Base-by-base conservation (phyloP, 805 yeast species). In the Nakazawaea anatomiae region DNA sequence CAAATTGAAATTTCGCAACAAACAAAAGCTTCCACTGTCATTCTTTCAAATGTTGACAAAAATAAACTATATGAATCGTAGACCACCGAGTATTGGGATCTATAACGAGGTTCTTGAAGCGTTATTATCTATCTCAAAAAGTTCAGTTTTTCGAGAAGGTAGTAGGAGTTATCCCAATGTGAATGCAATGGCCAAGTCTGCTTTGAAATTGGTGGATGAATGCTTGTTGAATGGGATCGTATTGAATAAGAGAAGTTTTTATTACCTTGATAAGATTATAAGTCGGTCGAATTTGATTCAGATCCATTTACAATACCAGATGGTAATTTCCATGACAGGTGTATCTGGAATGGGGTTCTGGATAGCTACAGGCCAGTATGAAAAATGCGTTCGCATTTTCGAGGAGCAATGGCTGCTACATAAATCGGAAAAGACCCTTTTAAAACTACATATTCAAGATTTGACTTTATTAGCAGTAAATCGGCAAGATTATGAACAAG, bases 31-130 rank as follows among this genome's bases (percentile, higher is more conserved):
- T 25, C 39, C 18, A 18, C 27, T 29, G 29, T 10, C 34, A 9
- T 46, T 46, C 25, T 46, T 30, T 25, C 35, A n/a, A 3, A 28
- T 51, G 14, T 46, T 51, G 43, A 44, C 25, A 12, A 50, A 50
- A 27, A 4, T 50, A 7, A 32, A 32, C 6, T 35, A 18, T 28
- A 8, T 50, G 18, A 25, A 27, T n/a, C 6, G n/a, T 10, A n/a
- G 10, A 6, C 41, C 44, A 5, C 44, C 44, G 14, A 32, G 30
- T 14, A 34, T 44, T 8, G 35, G 44, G 6, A 45, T 49, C 7
- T 49, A 49, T 31, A 49, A 49, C 36, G 44, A 49, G 25, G 34
- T 49, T 6, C 44, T 49, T 43, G 11, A 41, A n/a, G 44, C 52
- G 8, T 4, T 48, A 6, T 31, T 29, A 3, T 39, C 39, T 29